Conservation (phyloP, 352 stramenopile genomes). For the Peronospora belbahrii region DNA sequence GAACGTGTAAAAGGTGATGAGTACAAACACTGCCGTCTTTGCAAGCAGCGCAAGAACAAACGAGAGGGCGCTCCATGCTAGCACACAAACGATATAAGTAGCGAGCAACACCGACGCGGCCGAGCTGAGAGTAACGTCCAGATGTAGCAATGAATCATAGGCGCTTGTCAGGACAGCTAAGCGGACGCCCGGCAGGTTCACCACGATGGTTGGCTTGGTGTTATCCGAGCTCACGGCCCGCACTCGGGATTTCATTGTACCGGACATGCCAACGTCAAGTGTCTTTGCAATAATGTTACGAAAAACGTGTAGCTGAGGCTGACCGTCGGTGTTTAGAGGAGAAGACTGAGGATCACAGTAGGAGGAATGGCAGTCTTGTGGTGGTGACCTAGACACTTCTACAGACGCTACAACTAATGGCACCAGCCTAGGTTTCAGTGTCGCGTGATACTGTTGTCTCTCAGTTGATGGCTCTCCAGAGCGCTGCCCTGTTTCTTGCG, state of each 20-base stretch:
- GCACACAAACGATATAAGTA: constrained; percentile 21
- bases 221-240: constrained; percentile 19
- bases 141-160: constrained; percentile 24
- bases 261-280: constrained; percentile 10
- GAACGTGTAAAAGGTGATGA: constrained; percentile 53
- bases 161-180: constrained; percentile 29
- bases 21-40: constrained; percentile 25
- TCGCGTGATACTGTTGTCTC: constrained; percentile 6
- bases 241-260: constrained; percentile 14
- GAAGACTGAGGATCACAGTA: constrained; percentile 1
- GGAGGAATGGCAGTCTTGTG: constrained; percentile 1
- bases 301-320: constrained; percentile 15
- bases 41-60: constrained; percentile 20
- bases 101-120: constrained; percentile 23
- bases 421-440: background rate
- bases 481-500: constrained; percentile 23
- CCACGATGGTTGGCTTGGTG: constrained; percentile 38
- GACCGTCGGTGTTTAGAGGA: constrained; percentile 9
- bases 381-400: constrained; percentile 10
- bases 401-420: background rate
- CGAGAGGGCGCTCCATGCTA: constrained; percentile 24
- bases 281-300: constrained; percentile 14
- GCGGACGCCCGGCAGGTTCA: constrained; percentile 57
- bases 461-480: constrained; percentile 13
- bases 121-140: constrained; percentile 22